Evolutionary conservation across 2,329 filamentous ascomycete genomes (phyloP), one percentile per base, ranked within the genome.

Genomic region (Scedosporium minutisporum): DNA sequence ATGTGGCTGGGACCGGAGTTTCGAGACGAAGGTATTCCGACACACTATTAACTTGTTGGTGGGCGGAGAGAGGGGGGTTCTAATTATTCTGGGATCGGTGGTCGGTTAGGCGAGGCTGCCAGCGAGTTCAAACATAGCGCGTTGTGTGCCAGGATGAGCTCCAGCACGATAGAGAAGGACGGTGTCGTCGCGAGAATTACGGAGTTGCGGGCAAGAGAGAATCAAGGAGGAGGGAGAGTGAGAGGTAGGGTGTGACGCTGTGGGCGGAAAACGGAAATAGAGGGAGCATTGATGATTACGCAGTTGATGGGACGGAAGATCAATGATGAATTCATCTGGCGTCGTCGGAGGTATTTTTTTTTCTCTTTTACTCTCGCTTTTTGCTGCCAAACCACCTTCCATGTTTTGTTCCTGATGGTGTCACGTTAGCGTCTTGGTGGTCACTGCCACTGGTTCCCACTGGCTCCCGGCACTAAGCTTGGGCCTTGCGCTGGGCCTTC

Each of bases 11-110:
- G 64, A 10, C 33, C 53, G 57, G 21, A 10, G 48, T 9, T 44
- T 23, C 16, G 29, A 41, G 38, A 41, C 58, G 63, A 64, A 55
- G 57, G 64, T 62, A 63, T 63, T 68, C 67, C 64, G 63, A 14
- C 44, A 46, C 44, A 6, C 16, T n/a, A 16, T 21, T 10, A 16
- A 27, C 18, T 27, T 23, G 23, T 55, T 55, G 44, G 12, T 48
- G 44, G 21, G 44, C 16, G 33, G 9, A 55, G 51, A 27, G 51
- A 55, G 51, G 51, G 21, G 51, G 6, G 12, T 55, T n/a, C 51
- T 55, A 55, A 55, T 23, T 55, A 55, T 55, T 55, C 23, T 55
- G 6, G 21, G n/a, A 29, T 14, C 6, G 58, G 38, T 27, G 58
- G 38, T 27, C 27, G 44, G 23, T 53, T 61, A 61, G 44, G 38